A percentile compares a stretch with the other conserved stretches of the same genome.
Evolutionary conservation across 2,329 filamentous ascomycete genomes (phyloP).

Genomic region (Bretziella fagacearum): DNA sequence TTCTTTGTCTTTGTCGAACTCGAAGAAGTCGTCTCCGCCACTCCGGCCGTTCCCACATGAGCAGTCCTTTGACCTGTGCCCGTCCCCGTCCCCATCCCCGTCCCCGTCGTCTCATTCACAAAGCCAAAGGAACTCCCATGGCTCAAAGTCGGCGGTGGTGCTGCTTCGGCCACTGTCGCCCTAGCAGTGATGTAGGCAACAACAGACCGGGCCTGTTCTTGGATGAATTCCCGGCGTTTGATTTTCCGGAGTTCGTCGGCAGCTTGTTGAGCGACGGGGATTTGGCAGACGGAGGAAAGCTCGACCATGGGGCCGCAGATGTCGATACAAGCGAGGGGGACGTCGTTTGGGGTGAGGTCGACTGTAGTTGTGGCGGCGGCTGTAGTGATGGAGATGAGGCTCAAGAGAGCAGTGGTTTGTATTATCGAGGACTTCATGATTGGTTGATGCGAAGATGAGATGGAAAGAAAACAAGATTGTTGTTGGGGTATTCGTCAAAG

Average conservation of each 20-base stretch:
- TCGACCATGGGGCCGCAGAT: slow-evolving; percentile 29
- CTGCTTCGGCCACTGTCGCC: neutral
- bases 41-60: neutral
- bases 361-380: slow-evolving; percentile 19
- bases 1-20: neutral
- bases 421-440: slow-evolving; percentile 9
- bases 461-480: neutral
- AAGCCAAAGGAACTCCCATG: neutral
- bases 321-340: slow-evolving; percentile 25
- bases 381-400: slow-evolving; percentile 18
- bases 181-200: neutral
- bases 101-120: neutral
- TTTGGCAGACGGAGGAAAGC: slow-evolving; percentile 24
- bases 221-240: slow-evolving; percentile 18
- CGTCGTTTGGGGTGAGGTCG: slow-evolving; percentile 22
- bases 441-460: neutral
- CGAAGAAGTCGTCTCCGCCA: neutral
- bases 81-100: neutral
- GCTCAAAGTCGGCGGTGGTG: neutral
- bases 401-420: neutral
- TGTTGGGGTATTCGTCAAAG: no score
- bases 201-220: neutral
- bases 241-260: slow-evolving; percentile 17
- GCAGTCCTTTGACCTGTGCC: neutral
- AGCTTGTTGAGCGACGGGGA: slow-evolving; percentile 13